Evolutionary conservation across 2,329 filamentous ascomycete species (phyloP), one percentile per base, ranked within the genome.

Genomic region (Cadophora luteo-olivacea): DNA sequence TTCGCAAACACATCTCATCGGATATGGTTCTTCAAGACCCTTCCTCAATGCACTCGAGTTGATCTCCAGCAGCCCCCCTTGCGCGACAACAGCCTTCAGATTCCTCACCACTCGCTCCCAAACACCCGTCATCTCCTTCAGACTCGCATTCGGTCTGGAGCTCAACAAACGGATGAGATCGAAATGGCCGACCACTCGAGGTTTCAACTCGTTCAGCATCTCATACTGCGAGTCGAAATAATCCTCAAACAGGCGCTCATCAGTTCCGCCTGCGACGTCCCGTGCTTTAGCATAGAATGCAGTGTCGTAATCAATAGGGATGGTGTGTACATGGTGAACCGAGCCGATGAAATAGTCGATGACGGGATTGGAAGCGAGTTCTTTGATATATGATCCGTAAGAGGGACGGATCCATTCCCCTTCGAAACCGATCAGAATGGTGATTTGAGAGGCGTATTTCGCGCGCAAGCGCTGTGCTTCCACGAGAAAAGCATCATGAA

Each of bases 271-370:
- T 67, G 65, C 75, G 19, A 55, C 73, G 7, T 75, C 74, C 0
- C 76, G 72, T 14, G 72, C 73, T 33, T 73, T 79, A 24, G 84
- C 82, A 78, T 96, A 98, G 78, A 86, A 85, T 0, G 82, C 81
- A 6, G 80, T 81, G 81, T 97, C 91, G 78, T 92, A 97, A 82
- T 99, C 96, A 76, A 99, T 97, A 7, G 96, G 94, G 54, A 95
- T 84, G 19, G 89, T 89, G 76, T 92, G 88, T 8, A 94, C 92
- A 80, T 99, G 96, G 81, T 99, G 96, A 61, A 98, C 86, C 0
- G 92, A 97, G 68, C 96, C 96, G 77, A 99, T 86, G 82, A 97
- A 97, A 81, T 97, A 92, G 81, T 98, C 95, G 70, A 97, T 86
- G 11, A 82, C 80, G 49, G 92, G 86, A 70, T 87, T 84, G 7